Base-by-base conservation (phyloP, 495 filamentous ascomycete genomes). In the Darksidea phi region DNA sequence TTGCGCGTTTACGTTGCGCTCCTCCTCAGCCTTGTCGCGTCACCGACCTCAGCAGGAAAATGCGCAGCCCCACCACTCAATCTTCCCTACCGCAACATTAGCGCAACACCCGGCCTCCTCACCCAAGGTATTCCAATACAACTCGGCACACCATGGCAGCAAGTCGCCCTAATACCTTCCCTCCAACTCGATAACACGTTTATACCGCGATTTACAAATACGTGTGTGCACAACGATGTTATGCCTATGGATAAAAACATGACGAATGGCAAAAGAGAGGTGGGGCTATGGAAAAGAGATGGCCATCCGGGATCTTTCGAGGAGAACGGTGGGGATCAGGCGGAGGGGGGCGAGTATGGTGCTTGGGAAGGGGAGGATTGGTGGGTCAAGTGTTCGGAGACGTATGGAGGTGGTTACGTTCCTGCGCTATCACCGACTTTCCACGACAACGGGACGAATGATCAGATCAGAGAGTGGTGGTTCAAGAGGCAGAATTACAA, bases 171-270 rank as follows among this genome's bases (percentile, higher is more conserved):
- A 6, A 46, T 37, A 13, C 54, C 54, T 6, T 26, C 18, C 17
- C 42, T 57, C 32, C 15, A 21, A 37, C 54, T 57, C 42, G 54
- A 46, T n/a, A 46, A 48, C 42, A 48, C 54, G 1, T 57, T 57
- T 23, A 48, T 57, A n/a, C 54, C 54, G 17, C 38, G 54, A 2
- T 57, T n/a, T 11, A 47, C 54, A 2, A 48, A 46, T 48, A 45
- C 54, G 13, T 57, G 54, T 38, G 42, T 57, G 13, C 54, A 57
- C 6, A 21, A 17, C 20, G 42, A 17, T 6, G 23, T 21, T 20
- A 52, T 47, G 38, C 41, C 41, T 3, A 43, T 43, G 41, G 18
- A 20, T 13, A n/a, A 15, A 6, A n/a, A 15, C 41, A 15, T 20
- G 3, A n/a, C 41, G 13, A 43, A 43, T 20, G 18, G 15, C 41